phyloP scores from a whole-genome alignment of 2,329 filamentous ascomycete genomes.

The Rhinocladiella mackenziei region DNA sequence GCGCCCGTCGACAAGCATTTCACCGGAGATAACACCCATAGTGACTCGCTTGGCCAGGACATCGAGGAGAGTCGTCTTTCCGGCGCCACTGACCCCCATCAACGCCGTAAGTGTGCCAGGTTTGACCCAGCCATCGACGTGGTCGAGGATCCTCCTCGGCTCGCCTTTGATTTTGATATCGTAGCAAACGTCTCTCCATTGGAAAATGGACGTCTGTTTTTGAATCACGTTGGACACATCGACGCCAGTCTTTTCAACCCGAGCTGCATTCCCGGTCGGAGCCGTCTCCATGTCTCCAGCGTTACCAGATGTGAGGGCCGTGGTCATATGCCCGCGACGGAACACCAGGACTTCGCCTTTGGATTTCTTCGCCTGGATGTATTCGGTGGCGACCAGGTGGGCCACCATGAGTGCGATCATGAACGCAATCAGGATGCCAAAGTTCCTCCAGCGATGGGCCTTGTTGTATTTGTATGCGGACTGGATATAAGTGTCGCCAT shows the following conservation, averaged over 20 bases:
- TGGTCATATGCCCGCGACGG: constrained; percentile 29
- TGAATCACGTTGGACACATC: constrained; percentile 46
- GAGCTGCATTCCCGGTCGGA: constrained; percentile 29
- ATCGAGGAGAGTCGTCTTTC: constrained; percentile 86
- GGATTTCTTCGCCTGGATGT: constrained; percentile 36
- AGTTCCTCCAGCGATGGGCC: constrained; percentile 62
- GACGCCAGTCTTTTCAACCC: constrained; percentile 27
- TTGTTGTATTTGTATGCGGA: constrained; percentile 56
- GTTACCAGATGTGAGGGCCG: constrained; percentile 10
- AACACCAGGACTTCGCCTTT: constrained; percentile 38
- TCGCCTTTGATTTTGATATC: constrained; percentile 77
- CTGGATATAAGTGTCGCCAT: constrained; percentile 57
- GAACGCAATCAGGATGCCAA: constrained; percentile 65
- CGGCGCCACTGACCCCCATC: constrained; percentile 88
- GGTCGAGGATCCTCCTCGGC: constrained; percentile 69
- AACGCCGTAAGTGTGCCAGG: constrained; percentile 86
- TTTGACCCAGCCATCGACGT: constrained; percentile 90
- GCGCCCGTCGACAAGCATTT: constrained; percentile 68
- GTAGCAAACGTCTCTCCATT: constrained; percentile 81
- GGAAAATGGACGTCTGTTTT: constrained; percentile 72
- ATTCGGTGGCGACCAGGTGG: constrained; percentile 31
- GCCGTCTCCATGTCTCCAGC: constrained; percentile 31
- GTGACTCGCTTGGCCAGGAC: constrained; percentile 74
- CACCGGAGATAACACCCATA: too few relatives aligned
- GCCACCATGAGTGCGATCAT: constrained; percentile 54